phyloP scores from a whole-genome alignment of 495 filamentous ascomycete species.

The Pseudomonodictys pantanalensis region DNA sequence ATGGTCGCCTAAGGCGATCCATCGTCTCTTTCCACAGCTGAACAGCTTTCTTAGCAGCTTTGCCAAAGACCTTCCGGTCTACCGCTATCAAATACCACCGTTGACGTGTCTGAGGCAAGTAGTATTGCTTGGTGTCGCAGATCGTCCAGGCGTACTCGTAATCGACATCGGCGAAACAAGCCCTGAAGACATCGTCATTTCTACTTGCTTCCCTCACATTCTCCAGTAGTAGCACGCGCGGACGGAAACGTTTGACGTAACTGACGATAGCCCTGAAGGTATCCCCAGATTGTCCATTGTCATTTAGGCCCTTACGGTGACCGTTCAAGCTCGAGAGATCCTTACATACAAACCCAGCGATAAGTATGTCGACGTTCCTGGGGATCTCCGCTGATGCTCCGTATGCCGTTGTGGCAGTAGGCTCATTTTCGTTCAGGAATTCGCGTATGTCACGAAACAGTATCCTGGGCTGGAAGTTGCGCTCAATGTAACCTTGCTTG shows the following conservation, averaged over 20 bases:
- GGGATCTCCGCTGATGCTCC: conserved; percentile 61
- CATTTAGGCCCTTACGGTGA: conserved; percentile 47
- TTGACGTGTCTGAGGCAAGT: conserved; percentile 73
- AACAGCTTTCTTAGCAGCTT: conserved; percentile 18
- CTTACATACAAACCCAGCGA: conserved; percentile 76
- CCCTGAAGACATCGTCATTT: conserved; percentile 59
- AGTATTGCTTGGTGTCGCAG: conserved; percentile 73
- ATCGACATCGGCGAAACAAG: conserved; percentile 42
- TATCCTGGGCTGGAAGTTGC: conserved; percentile 62
- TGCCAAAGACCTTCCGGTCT: conserved; percentile 43
- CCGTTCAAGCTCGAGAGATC: conserved; percentile 65
- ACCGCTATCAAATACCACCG: conserved; percentile 71
- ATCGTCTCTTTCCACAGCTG: conserved; percentile 45
- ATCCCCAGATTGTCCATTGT: conserved; percentile 63
- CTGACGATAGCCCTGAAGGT: conserved; percentile 65
- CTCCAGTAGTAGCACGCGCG: conserved; percentile 68
- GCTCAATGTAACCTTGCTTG: conserved; percentile 78
- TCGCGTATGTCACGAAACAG: conserved; percentile 72
- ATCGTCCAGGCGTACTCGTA: conserved; percentile 51
- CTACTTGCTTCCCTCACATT: conserved; percentile 58
- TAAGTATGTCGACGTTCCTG: conserved; percentile 60
- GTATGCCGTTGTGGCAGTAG: conserved; percentile 59
- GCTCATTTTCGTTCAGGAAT: conserved; percentile 39
- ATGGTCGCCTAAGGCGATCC: conserved; percentile 49
- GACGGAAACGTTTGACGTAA: conserved; percentile 56